Evolutionary conservation across 768 basidiomycete species (phyloP), one percentile per base, ranked within the genome.

Genomic region (Trametes elegans): DNA sequence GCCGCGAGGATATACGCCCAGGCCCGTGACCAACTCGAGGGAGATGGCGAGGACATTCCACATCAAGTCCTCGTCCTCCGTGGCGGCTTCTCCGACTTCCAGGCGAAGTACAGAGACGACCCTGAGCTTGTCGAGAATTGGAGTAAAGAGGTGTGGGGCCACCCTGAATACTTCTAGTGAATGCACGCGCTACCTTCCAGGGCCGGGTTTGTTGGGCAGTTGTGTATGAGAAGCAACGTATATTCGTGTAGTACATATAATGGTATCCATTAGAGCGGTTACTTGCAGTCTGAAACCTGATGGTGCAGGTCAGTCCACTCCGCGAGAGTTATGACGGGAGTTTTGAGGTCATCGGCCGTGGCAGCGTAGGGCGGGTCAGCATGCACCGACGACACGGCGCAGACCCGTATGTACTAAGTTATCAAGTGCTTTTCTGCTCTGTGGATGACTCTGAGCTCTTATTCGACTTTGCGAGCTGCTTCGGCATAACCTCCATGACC

Each of bases 1-100:
- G 87, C 90, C 51, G 90, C 90, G 34, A 73, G 90, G 87, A 79
- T 85, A 38, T 92, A 88, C 66, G 78, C 83, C 50, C 82, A 87
- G 67, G 82, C 75, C n/a, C 75, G 86, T 42, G 66, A 70, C 43
- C 73, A 77, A 49, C 62, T 81, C 41, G 71, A 72, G 42, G 64
- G 68, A 35, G 61, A 78, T 14, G 74, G 75, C 13, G 74, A 70
- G 2, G 72, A 76, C 32, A 73, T 73, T 38, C 68, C 73, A 6
- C 80, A 88, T 43, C 76, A 85, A 53, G 79, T 92, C 10, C 74
- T 76, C 48, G 76, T 93, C 47, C 78, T 93, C 38, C 76, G 75
- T 3, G 87, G 84, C 50, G 91, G 91, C 4, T 93, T 93, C 70
- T 70, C 76, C 9, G 75, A 74, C 39, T 93, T 93, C 65, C 89